These are phyloP conservation scores for Epicoccum nigrum DNA, from an alignment of 2,329 filamentous ascomycete genomes.

Conservation along the genomic window DNA sequence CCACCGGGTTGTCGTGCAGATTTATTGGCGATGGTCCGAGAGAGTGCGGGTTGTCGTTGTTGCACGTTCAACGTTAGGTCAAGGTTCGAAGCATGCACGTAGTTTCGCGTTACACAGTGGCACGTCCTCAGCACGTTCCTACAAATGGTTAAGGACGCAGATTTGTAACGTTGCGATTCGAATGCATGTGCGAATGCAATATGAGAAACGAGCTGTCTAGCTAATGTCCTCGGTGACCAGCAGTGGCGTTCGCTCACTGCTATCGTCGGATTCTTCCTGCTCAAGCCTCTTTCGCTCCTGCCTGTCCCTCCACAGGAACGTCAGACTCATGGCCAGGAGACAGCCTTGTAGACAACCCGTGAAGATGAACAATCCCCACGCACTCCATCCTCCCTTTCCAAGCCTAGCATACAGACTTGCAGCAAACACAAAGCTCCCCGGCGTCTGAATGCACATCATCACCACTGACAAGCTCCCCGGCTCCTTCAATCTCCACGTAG, in stretches of 20 bases:
- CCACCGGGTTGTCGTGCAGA: background rate
- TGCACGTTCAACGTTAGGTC: background rate
- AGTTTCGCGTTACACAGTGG: constrained; percentile 5
- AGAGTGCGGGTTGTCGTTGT: background rate
- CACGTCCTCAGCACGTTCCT: background rate
- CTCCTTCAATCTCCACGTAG: constrained; percentile 82
- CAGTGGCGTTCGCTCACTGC: constrained; percentile 9
- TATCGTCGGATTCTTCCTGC: background rate
- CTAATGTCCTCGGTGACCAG: constrained; percentile 9
- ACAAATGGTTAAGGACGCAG: background rate
- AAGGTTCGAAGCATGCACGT: constrained; percentile 6
- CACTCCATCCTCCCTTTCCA: constrained; percentile 87
- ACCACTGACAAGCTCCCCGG: constrained; percentile 91
- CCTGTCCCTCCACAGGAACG: constrained; percentile 67
- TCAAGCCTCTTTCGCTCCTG: constrained; percentile 34
- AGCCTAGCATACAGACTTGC: constrained; percentile 80
- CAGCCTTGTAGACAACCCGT: constrained; percentile 85
- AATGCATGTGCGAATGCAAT: background rate
- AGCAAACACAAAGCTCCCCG: constrained; percentile 88
- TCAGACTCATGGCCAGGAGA: constrained; percentile 79
- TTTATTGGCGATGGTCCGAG: background rate
- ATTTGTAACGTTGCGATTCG: background rate
- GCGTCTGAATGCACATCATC: constrained; percentile 98
- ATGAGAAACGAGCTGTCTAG: background rate
- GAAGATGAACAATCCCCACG: constrained; percentile 89